Percentiles rank a stretch among this genome's conserved stretches.
Evolutionary conservation across 2,329 filamentous ascomycete species (phyloP).

Genomic region (Epichloe hybrida): DNA sequence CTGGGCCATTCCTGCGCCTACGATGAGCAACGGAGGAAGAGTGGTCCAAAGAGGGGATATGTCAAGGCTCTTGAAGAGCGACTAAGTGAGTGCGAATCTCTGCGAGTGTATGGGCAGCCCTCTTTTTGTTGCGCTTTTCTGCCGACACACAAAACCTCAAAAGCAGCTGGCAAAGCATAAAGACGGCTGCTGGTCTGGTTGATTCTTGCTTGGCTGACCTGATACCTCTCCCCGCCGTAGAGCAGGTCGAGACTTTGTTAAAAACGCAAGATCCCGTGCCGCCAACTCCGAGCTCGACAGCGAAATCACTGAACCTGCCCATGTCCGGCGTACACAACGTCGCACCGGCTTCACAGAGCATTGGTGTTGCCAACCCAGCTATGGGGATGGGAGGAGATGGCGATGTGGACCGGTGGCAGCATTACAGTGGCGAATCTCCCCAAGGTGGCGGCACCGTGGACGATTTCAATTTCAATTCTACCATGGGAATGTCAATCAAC

Average conservation of each 20-base stretch:
- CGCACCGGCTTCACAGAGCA: conserved; percentile 16
- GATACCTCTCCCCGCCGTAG: conserved; percentile 26
- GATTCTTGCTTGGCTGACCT: background rate
- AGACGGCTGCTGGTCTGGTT: background rate
- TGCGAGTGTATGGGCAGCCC: background rate
- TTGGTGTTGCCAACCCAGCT: conserved; percentile 28
- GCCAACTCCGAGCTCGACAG: conserved; percentile 11
- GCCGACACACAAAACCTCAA: too few species aligned
- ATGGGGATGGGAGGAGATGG: conserved; percentile 33
- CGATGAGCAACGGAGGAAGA: conserved; percentile 87
- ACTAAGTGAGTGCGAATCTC: conserved; percentile 50
- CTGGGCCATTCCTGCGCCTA: conserved; percentile 79
- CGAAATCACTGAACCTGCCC: conserved; percentile 19
- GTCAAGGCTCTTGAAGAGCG: conserved; percentile 89
- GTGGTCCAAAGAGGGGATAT: conserved; percentile 85
- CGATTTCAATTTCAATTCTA: conserved; percentile 43
- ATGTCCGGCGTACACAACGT: conserved; percentile 11
- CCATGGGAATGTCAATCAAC: conserved; percentile 36
- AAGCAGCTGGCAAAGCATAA: too few species aligned
- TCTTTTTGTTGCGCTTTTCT: too few species aligned
- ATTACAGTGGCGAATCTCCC: conserved; percentile 40
- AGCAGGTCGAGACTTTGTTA: conserved; percentile 84
- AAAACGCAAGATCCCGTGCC: conserved; percentile 50
- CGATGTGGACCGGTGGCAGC: conserved; percentile 42
- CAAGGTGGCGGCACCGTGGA: conserved; percentile 32